Base-by-base conservation (phyloP, 2,329 filamentous ascomycete species). In the Alternaria longipes region DNA sequence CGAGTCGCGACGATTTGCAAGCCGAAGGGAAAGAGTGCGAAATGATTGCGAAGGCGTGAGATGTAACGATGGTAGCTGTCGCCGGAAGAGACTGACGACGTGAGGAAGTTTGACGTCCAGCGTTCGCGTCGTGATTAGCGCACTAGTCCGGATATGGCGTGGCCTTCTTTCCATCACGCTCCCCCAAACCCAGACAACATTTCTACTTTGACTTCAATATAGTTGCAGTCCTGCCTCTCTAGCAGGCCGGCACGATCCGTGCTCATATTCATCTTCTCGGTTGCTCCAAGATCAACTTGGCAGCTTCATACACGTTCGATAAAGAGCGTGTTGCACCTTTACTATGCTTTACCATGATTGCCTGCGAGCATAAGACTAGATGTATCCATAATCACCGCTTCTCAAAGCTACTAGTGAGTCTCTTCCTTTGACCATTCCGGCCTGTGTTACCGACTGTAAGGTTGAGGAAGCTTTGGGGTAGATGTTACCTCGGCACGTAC, bases 71-170 rank as follows among this genome's bases (percentile, higher is more conserved):
- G 8, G 16, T 36, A 26, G 51, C 28, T 24, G 28, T 2, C 4
- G 24, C 14, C 3, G 20, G 46, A 16, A 11, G 28, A 18, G 51
- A 54, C 38, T 54, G 40, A 34, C 6, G 40, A 54, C 24, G 26
- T 7, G 18, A 54, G 6, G 40, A 54, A 4, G 20, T 45, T 16
- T 26, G 51, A 45, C 20, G 51, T 54, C 42, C 14, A 8, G 32
- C 32, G 40, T 54, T 54, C 18, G 51, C 28, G 28, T 45, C 28
- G 28, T 6, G 40, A 54, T 24, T 6, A 26, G 28, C 3, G 40
- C 40, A 34, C 51, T 54, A 54, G 51, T 24, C 51, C 20, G 12
- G 11, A 54, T 54, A 16, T 30, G 40, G 51, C 41, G 8, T 40
- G 5, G 0, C 8, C 18, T 24, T 2, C 41, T 18, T 26, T 16